A percentile compares a stretch with the other conserved stretches of the same genome.
These are phyloP conservation scores for Wickerhamomyces canadensis DNA, from an alignment of 805 yeast genomes.

Conservation along the genomic window DNA sequence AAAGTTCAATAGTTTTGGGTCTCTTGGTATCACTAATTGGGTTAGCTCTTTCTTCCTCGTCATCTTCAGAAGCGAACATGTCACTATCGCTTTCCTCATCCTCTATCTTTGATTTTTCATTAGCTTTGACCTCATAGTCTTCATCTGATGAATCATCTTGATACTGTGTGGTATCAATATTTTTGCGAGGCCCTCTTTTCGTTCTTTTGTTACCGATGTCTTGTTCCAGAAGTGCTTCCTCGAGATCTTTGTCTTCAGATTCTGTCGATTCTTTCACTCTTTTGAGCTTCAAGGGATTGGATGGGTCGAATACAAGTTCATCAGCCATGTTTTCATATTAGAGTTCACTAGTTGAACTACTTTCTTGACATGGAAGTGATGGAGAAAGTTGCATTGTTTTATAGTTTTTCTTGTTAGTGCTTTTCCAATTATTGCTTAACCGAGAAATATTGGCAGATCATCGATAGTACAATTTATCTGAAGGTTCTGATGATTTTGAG, in stretches of 20 bases:
- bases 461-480: too few species aligned
- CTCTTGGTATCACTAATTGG: constrained; percentile 3
- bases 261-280: constrained; percentile 7
- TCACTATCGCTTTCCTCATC: constrained; percentile 17
- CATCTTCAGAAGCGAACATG: constrained; percentile 22
- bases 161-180: constrained; percentile 14
- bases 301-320: constrained; percentile 13
- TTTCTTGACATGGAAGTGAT: too few species aligned
- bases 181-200: constrained; percentile 7
- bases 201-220: constrained; percentile 19
- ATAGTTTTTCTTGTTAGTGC: too few species aligned
- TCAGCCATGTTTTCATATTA: constrained; percentile 1
- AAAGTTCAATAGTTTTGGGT: constrained; percentile 17
- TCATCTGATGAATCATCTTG: constrained; percentile 30
- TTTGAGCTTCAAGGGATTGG: constrained; percentile 17
- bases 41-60: constrained; percentile 7
- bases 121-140: constrained; percentile 20
- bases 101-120: constrained; percentile 23
- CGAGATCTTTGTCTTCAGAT: constrained; percentile 12
- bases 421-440: too few species aligned
- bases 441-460: too few species aligned
- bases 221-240: constrained; percentile 19
- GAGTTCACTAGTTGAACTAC: too few species aligned
- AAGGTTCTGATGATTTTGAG: too few species aligned
- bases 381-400: too few species aligned